Conservation (phyloP, 768 basidiomycete genomes). For the Kwoniella pini region DNA sequence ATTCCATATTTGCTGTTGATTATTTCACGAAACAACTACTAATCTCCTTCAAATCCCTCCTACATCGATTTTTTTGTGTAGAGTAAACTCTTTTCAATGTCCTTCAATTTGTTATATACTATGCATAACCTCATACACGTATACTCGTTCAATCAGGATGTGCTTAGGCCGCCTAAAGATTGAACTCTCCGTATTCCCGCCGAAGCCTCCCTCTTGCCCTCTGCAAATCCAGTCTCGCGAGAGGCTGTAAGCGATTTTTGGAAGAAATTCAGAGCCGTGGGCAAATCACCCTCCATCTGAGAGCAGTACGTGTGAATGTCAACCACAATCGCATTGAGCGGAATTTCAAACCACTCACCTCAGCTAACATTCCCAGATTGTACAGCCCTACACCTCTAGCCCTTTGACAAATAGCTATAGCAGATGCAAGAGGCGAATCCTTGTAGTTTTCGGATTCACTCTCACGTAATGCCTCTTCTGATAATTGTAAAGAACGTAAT, state of each 20-base stretch:
- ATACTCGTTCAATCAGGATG: no score
- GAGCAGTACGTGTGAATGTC: neutral
- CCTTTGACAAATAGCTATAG: conserved; percentile 34
- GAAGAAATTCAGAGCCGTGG: conserved; percentile 38
- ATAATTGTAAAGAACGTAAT: conserved; percentile 39
- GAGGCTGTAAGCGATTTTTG: conserved; percentile 28
- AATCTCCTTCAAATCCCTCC: no score
- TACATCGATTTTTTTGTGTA: neutral
- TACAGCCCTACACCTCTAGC: conserved; percentile 44
- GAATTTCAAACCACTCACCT: conserved; percentile 35
- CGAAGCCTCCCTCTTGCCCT: conserved; percentile 46
- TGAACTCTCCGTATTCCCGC: conserved; percentile 42
- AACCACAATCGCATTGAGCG: neutral
- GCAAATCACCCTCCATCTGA: conserved; percentile 46
- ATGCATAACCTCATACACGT: neutral
- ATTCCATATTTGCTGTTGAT: no score
- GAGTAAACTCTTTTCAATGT: neutral
- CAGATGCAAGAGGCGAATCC: conserved; percentile 13
- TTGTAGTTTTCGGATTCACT: neutral
- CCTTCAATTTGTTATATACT: neutral
- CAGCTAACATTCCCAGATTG: conserved; percentile 51
- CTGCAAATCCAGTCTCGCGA: conserved; percentile 40
- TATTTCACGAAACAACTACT: no score
- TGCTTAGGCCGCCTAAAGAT: conserved; percentile 2
- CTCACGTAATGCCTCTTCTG: conserved; percentile 36